phyloP scores from a whole-genome alignment of 2,329 filamentous ascomycete species.

The Colletotrichum liaoningense region DNA sequence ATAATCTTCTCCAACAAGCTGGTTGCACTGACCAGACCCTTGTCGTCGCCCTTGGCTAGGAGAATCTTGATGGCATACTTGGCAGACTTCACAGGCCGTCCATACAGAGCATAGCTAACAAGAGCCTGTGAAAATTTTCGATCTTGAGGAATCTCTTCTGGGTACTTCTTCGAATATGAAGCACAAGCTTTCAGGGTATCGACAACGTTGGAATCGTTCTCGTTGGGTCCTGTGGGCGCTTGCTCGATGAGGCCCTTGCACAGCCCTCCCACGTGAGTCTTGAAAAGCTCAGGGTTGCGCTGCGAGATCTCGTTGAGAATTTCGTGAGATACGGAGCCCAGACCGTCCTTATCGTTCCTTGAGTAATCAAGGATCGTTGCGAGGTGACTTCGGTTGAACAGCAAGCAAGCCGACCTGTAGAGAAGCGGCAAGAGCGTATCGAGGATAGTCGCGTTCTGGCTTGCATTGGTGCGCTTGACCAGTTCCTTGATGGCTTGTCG shows the following conservation, averaged over 20 bases:
- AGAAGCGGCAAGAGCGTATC: slow-evolving; percentile 86
- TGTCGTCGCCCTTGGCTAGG: slow-evolving; percentile 78
- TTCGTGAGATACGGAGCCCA: slow-evolving; percentile 85
- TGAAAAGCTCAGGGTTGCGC: slow-evolving; percentile 89
- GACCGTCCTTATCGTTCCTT: slow-evolving; percentile 81
- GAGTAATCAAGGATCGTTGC: slow-evolving; percentile 90
- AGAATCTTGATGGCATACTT: slow-evolving; percentile 96
- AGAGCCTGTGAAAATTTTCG: slow-evolving; percentile 85
- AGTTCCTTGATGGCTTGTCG: slow-evolving; percentile 92
- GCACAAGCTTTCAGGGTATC: slow-evolving; percentile 95
- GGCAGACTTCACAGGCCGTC: slow-evolving; percentile 82
- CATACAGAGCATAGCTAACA: slow-evolving; percentile 84
- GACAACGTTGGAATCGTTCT: slow-evolving; percentile 80
- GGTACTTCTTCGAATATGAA: slow-evolving; percentile 88
- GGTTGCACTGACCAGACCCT: slow-evolving; percentile 83
- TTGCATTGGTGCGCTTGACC: slow-evolving; percentile 80
- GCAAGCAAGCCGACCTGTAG: slow-evolving; percentile 83
- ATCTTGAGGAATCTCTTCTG: slow-evolving; percentile 84
- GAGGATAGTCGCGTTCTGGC: slow-evolving; percentile 72
- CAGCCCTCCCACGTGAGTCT: slow-evolving; percentile 90
- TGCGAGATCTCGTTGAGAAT: slow-evolving; percentile 93
- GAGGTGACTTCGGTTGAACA: slow-evolving; percentile 96
- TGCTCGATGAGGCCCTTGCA: slow-evolving; percentile 87
- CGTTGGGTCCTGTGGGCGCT: slow-evolving; percentile 75
- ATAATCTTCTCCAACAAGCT: slow-evolving; percentile 83